Base-by-base conservation (phyloP, 306 rosid genomes). In the Inga leiocalycina region DNA sequence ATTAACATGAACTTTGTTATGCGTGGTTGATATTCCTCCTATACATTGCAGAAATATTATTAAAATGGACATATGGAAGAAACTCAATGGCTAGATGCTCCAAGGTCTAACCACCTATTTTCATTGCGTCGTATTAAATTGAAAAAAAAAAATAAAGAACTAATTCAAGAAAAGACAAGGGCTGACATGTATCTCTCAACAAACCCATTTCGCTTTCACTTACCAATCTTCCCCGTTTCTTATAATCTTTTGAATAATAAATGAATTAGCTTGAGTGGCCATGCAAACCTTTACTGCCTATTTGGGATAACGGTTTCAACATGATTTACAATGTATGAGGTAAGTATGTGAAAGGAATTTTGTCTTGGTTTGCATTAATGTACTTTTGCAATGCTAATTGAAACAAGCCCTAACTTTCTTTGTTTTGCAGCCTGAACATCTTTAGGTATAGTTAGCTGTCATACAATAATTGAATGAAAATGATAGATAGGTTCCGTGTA, bases 321-420 rank as follows among this genome's bases (percentile, higher is more conserved):
- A 6, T 4, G 39, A 35, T 35, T 35, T 35, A 35, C 4, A 5
- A 35, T 35, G 6, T 35, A 35, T 3, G 0, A 35, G 6, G 39
- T 35, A 35, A 35, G 0, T 35, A 35, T 35, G 39, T 35, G 39
- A 35, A 4, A 35, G 5, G 39, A 35, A 5, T 35, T 35, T 35
- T 35, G 0, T 35, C 39, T 35, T 1, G 0, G 5, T 0, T 35
- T 35, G 1, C 0, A 35, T 35, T 0, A 35, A 35, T 4, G 3
- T 35, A 3, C 0, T 35, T 35, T 35, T 35, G 3, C 39, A 35
- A 35, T 5, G 3, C 35, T 34, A 34, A 34, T 34, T 5, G 6
- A 37, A 37, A 37, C 4, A 37, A 37, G 7, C 54, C 19, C 15
- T 48, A 15, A 48, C 8, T 17, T n/a, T 6, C 1, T 17, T 16